A percentile compares a stretch with the other conserved stretches of the same genome.
phyloP scores from a whole-genome alignment of 108 stramenopile species.

The Skeletonema tropicum region DNA sequence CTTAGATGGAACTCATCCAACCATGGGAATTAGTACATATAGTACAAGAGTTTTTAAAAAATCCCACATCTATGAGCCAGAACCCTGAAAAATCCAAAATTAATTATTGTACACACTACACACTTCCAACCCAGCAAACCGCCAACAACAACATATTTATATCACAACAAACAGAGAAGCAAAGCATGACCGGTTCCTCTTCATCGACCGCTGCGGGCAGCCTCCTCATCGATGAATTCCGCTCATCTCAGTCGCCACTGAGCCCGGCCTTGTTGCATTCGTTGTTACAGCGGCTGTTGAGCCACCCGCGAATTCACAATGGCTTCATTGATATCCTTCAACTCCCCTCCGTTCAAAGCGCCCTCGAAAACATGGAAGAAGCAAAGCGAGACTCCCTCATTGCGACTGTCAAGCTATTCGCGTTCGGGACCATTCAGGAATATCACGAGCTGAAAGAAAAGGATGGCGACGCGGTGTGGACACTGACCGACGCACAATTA shows the following conservation, averaged over 20 bases:
- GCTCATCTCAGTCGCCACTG: slow-evolving; percentile 20
- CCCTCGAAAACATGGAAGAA: slow-evolving; percentile 17
- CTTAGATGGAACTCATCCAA: too few relatives aligned
- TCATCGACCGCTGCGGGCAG: slow-evolving; percentile 1
- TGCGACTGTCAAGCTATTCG: slow-evolving; percentile 31
- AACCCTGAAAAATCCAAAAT: too few relatives aligned
- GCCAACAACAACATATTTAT: too few relatives aligned
- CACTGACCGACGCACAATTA: slow-evolving; percentile 38
- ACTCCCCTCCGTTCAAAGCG: slow-evolving; percentile 19
- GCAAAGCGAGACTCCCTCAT: slow-evolving; percentile 14
- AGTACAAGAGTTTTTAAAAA: too few relatives aligned
- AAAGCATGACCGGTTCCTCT: background rate
- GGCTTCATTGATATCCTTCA: slow-evolving; percentile 40
- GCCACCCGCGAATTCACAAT: slow-evolving; percentile 37
- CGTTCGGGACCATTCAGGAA: slow-evolving; percentile 25
- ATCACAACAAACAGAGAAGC: background rate
- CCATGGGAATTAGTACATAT: too few relatives aligned
- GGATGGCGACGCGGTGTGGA: slow-evolving; percentile 22
- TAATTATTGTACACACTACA: too few relatives aligned
- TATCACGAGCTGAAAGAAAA: slow-evolving; percentile 24
- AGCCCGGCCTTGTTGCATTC: slow-evolving; percentile 24
- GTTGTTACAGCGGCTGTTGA: slow-evolving; percentile 26
- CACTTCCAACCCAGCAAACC: too few relatives aligned
- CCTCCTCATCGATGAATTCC: slow-evolving; percentile 36
- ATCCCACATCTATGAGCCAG: too few relatives aligned